A percentile compares a stretch with the other conserved stretches of the same genome.
Conservation (phyloP, 2,329 filamentous ascomycete species). For the Thielaviopsis punctulata region DNA sequence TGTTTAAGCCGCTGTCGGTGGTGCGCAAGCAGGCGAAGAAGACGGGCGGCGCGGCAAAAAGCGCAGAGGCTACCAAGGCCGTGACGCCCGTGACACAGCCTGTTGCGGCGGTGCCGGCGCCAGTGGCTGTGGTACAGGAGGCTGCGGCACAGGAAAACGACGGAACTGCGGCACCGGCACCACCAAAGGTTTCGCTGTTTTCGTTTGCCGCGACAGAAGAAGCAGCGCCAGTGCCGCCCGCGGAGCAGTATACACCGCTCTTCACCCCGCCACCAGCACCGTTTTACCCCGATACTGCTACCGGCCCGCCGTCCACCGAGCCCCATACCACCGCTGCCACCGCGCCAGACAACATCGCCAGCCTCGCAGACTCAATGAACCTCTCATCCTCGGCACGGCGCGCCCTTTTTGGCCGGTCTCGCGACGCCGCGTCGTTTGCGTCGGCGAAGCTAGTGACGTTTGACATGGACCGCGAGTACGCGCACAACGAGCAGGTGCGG, state of each 20-base stretch:
- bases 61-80: too few relatives aligned
- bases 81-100: neutral
- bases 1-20: conserved; percentile 82
- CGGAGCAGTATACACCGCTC: conserved; percentile 32
- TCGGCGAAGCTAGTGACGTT: conserved; percentile 62
- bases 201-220: conserved; percentile 34
- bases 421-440: conserved; percentile 24
- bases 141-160: neutral
- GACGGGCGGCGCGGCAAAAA: conserved; percentile 8
- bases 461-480: conserved; percentile 78
- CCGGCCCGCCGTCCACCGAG: conserved; percentile 13
- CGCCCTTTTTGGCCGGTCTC: conserved; percentile 65
- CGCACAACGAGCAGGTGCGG: conserved; percentile 62
- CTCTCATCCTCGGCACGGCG: conserved; percentile 60
- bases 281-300: conserved; percentile 21
- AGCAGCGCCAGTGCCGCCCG: conserved; percentile 11
- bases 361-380: conserved; percentile 62
- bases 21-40: conserved; percentile 57
- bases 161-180: neutral
- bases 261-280: conserved; percentile 24
- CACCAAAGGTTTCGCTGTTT: conserved; percentile 49
- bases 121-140: neutral
- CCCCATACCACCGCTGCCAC: conserved; percentile 2
- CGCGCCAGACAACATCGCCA: conserved; percentile 14
- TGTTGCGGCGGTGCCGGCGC: neutral